Evolutionary conservation across 331 rosid species (phyloP), one percentile per base, ranked within the genome.

Genomic region (Saraca asoca): DNA sequence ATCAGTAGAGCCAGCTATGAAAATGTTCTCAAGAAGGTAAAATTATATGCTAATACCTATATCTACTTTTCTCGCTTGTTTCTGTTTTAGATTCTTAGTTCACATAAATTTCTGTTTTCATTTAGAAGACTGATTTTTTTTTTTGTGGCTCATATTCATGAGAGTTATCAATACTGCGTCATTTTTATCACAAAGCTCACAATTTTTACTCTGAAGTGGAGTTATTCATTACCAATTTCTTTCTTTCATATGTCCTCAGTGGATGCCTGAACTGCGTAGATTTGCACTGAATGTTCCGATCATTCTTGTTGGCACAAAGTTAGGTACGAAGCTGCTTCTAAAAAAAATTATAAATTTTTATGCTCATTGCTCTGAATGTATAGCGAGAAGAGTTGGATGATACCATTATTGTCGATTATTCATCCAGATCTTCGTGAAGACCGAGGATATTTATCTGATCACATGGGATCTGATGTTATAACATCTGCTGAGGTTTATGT

Each of bases 181-280:
- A n/a, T n/a, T n/a, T n/a, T n/a, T n/a, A n/a, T n/a, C n/a, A n/a
- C n/a, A n/a, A n/a, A n/a, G n/a, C n/a, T n/a, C n/a, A n/a, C n/a
- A n/a, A n/a, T n/a, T n/a, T n/a, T n/a, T n/a, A n/a, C n/a, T n/a
- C n/a, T n/a, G n/a, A n/a, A n/a, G n/a, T n/a, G n/a, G n/a, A n/a
- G n/a, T n/a, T n/a, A n/a, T n/a, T n/a, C n/a, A n/a, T n/a, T n/a
- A n/a, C n/a, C n/a, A n/a, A n/a, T n/a, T n/a, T n/a, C 62, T 12
- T 62, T 50, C 20, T 71, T 46, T 44, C 2, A n/a, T n/a, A n/a
- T n/a, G n/a, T n/a, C 58, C 53, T 5, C 87, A 94, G 97, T 90
- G 98, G 98, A 90, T 94, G 96, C 98, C 98, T 0, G 98, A 94
- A 48, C 85, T 94, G 80, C 88, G 95, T 29, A 74, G 98, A 67